A percentile compares a stretch with the other conserved stretches of the same genome.
phyloP scores from a whole-genome alignment of 2,329 filamentous ascomycete genomes.

The Grosmannia serpens region DNA sequence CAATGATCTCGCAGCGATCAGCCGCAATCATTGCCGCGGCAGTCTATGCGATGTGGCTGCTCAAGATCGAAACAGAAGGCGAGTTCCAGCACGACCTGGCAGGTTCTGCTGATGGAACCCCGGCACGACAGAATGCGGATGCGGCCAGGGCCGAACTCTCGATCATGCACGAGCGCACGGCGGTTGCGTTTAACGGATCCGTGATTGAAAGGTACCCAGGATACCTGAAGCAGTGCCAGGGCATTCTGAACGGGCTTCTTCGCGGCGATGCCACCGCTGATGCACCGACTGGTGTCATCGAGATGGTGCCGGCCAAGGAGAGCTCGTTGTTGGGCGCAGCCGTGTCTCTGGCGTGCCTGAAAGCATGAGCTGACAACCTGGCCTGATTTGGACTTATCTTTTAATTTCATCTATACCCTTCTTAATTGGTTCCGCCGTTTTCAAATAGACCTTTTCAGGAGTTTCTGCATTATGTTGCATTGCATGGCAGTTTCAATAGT shows the following conservation, averaged over 20 bases:
- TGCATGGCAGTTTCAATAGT: no score
- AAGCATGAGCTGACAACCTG: slow-evolving; percentile 5
- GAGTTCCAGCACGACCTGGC: slow-evolving; percentile 23
- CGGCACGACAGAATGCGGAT: slow-evolving; percentile 19
- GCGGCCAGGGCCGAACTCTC: slow-evolving; percentile 35
- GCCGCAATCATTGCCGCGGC: slow-evolving; percentile 47
- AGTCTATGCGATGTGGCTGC: slow-evolving; percentile 47
- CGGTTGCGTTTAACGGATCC: slow-evolving; percentile 68
- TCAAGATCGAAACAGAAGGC: slow-evolving; percentile 38
- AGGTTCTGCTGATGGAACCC: background rate
- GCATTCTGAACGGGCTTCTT: slow-evolving; percentile 50
- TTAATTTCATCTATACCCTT: background rate
- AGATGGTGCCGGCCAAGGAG: slow-evolving; percentile 58
- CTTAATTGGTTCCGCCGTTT: background rate
- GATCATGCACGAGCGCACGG: slow-evolving; percentile 28
- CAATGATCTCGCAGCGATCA: slow-evolving; percentile 44
- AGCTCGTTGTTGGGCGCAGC: slow-evolving; percentile 67
- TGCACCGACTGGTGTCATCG: slow-evolving; percentile 29
- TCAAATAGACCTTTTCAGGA: background rate
- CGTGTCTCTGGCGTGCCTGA: slow-evolving; percentile 47
- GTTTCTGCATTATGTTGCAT: background rate
- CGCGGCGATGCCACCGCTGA: slow-evolving; percentile 14
- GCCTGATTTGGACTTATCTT: background rate
- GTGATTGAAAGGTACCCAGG: slow-evolving; percentile 69
- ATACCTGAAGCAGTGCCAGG: slow-evolving; percentile 52